Evolutionary conservation across 2,329 filamentous ascomycete genomes (phyloP), one percentile per base, ranked within the genome.

Genomic region (Colletotrichum theobromicola): DNA sequence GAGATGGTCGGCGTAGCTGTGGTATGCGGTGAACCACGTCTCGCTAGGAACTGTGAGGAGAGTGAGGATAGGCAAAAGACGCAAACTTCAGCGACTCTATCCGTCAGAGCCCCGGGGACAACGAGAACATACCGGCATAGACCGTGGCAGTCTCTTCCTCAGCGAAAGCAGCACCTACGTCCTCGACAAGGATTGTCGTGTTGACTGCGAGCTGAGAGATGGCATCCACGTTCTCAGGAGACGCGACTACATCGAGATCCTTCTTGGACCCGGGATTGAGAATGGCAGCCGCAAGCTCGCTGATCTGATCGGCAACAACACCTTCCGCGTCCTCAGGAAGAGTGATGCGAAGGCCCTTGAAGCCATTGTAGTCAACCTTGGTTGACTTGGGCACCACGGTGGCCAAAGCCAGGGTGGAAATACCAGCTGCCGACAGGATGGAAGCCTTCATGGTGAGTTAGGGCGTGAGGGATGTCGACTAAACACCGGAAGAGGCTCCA

Each of bases 11-110:
- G 82, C 82, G 72, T 89, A 90, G 3, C 81, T 57, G 75, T 91
- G 90, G 77, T 91, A 92, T 1, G 83, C 83, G 58, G 87, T 84
- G 80, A 90, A 91, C 85, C 88, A 91, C 6, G 85, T 80, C 24
- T 81, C 78, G 18, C 67, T 68, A 15, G 75, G 75, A 2, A 65
- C 75, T 75, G 0, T 50, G 0, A 0, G 15, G 12, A 21, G 37
- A 15, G 8, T 10, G 10, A 21, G 7, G 42, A 21, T n/a, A 46
- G 18, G 5, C 18, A 42, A 0, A 7, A 5, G 2, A n/a, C 18
- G 37, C 18, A n/a, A 42, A 2, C 4, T 42, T 4, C 18, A 1
- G 6, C 9, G 18, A 6, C 8, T 3, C 2, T n/a, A 2, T 42
- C 0, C 3, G 7, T 37, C 4, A n/a, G 37, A 42, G 10, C 37